These are phyloP conservation scores for Secale cereale DNA, from an alignment of 176 grass and related monocot genomes.

Conservation along the genomic window DNA sequence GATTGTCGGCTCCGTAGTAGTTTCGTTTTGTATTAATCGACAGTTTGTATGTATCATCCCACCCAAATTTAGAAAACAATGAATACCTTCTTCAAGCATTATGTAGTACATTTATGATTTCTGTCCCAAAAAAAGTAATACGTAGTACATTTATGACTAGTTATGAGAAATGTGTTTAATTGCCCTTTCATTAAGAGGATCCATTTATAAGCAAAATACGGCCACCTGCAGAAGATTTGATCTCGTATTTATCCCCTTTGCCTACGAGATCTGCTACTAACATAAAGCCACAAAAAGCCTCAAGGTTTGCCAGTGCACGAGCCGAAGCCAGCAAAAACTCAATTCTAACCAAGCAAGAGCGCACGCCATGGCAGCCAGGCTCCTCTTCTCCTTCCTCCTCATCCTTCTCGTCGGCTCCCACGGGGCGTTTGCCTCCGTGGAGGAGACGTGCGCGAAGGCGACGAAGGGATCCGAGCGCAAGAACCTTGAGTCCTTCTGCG, in stretches of 20 bases:
- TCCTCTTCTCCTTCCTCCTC: background rate
- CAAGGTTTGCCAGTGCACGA: background rate
- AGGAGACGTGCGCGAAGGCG: constrained; percentile 35
- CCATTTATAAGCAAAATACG: background rate
- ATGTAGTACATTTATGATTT: background rate
- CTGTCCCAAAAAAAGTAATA: too few relatives aligned
- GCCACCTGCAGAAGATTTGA: background rate
- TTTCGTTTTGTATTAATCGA: too few relatives aligned
- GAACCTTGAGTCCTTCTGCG: constrained; percentile 35
- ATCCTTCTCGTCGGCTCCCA: background rate
- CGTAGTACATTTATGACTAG: background rate
- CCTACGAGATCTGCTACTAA: background rate
- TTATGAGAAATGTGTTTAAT: background rate
- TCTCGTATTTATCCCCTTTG: background rate
- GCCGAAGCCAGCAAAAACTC: background rate
- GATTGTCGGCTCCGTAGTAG: too few relatives aligned
- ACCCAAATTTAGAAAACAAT: background rate
- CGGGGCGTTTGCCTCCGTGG: background rate
- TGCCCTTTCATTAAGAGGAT: background rate
- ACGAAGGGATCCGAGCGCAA: background rate
- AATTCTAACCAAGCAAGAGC: constrained; percentile 5
- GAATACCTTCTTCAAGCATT: background rate
- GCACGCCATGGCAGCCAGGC: constrained; percentile 14
- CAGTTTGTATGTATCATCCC: too few relatives aligned
- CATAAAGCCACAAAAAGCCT: constrained; percentile 8